A percentile compares a stretch with the other conserved stretches of the same genome.
Conservation (phyloP, 1,284 basidiomycete species). For the Pseudozyma thailandica region DNA sequence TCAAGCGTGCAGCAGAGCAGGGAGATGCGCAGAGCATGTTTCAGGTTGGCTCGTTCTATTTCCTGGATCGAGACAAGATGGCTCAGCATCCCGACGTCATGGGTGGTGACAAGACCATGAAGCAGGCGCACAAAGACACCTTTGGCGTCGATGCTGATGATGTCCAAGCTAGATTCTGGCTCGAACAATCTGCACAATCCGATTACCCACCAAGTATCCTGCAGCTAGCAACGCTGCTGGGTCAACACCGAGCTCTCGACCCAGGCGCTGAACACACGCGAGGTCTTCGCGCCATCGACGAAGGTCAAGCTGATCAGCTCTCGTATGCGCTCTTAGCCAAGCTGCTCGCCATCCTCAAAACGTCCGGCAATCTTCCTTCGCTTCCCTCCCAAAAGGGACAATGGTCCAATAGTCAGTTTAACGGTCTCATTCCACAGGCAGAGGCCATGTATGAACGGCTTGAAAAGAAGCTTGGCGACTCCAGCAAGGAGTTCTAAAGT, state of each 20-base stretch:
- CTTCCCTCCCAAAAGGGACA: constrained; percentile 42
- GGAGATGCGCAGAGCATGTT: constrained; percentile 60
- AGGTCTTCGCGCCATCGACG: constrained; percentile 24
- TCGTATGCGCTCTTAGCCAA: constrained; percentile 43
- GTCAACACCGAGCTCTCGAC: constrained; percentile 35
- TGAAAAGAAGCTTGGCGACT: constrained; percentile 33
- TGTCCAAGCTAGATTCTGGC: constrained; percentile 52
- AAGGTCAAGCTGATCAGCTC: constrained; percentile 36
- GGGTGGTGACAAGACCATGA: constrained; percentile 34
- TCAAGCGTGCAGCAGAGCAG: constrained; percentile 53
- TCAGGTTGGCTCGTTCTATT: constrained; percentile 57
- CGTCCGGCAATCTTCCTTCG: constrained; percentile 42
- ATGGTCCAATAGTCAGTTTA: constrained; percentile 49
- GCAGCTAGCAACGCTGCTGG: constrained; percentile 37
- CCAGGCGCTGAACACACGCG: constrained; percentile 8
- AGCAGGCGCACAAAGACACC: constrained; percentile 42
- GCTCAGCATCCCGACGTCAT: constrained; percentile 36
- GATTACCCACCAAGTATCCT: constrained; percentile 44
- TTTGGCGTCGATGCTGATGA: constrained; percentile 58
- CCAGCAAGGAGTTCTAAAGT: constrained; percentile 4
- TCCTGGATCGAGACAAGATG: constrained; percentile 43
- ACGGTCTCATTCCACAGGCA: constrained; percentile 38
- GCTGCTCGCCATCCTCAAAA: constrained; percentile 45
- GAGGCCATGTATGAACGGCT: constrained; percentile 46
- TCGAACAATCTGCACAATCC: constrained; percentile 39